Conservation (phyloP, 257 asterid genomes). For the Nicotiana tabacum region DNA sequence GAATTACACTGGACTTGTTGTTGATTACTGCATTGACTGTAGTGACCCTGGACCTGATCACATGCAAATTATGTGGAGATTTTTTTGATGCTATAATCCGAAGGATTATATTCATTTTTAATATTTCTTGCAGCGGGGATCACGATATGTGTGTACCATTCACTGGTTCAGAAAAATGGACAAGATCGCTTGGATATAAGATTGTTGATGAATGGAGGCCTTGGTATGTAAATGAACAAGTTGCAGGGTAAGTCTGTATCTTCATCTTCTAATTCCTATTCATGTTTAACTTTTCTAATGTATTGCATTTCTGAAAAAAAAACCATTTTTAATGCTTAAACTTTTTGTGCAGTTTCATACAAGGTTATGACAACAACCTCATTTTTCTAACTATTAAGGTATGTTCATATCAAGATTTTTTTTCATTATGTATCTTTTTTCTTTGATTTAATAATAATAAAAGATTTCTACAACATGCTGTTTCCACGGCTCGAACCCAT, state of each 20-base stretch:
- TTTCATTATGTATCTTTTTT: background rate
- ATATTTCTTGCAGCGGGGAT: conserved; percentile 63
- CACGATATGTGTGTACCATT: conserved; percentile 97
- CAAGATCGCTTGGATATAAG: conserved; percentile 75
- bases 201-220: conserved; percentile 77
- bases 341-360: conserved; percentile 46
- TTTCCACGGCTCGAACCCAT: too few species aligned
- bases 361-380: conserved; percentile 77
- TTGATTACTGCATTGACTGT: background rate
- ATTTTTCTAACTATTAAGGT: conserved; percentile 85
- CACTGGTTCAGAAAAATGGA: conserved; percentile 92
- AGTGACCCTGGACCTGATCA: background rate
- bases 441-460: background rate
- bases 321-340: conserved; percentile 2
- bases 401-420: background rate
- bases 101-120: background rate
- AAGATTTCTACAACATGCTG: too few species aligned
- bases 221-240: conserved; percentile 64
- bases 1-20: too few species aligned
- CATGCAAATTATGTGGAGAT: background rate
- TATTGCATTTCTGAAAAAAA: background rate
- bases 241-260: conserved; percentile 60
- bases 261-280: background rate
- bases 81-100: background rate
- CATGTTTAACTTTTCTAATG: background rate